phyloP scores from a whole-genome alignment of 2,329 filamentous ascomycete species.

The Dothistroma septosporum region DNA sequence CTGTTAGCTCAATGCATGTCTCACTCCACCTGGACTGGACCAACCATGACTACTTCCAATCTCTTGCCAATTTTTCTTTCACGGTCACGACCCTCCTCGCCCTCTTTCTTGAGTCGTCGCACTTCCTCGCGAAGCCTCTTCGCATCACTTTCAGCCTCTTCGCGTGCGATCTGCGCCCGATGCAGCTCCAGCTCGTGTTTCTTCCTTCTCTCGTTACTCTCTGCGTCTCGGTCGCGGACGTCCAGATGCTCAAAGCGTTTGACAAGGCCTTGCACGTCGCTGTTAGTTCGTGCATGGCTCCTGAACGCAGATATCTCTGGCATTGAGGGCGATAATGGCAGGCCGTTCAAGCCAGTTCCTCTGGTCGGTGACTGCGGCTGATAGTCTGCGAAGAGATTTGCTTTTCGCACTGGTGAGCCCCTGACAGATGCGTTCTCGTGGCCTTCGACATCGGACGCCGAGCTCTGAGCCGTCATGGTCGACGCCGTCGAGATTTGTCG shows the following conservation, averaged over 20 bases:
- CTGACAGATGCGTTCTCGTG: constrained; percentile 24
- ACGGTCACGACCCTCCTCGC: constrained; percentile 62
- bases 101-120: constrained; percentile 51
- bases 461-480: constrained; percentile 33
- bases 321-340: constrained; percentile 31
- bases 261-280: constrained; percentile 57
- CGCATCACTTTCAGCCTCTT: constrained; percentile 68
- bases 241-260: constrained; percentile 69
- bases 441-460: constrained; percentile 28
- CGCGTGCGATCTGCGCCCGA: constrained; percentile 45
- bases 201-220: constrained; percentile 38
- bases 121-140: constrained; percentile 60
- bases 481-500: constrained; percentile 15
- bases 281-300: constrained; percentile 52
- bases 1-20: constrained; percentile 19
- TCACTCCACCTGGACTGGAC: constrained; percentile 30
- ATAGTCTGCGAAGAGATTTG: constrained; percentile 33
- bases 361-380: constrained; percentile 14
- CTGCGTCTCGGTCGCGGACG: constrained; percentile 45
- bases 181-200: constrained; percentile 43
- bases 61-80: constrained; percentile 64
- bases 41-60: constrained; percentile 65
- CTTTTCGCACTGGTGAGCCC: constrained; percentile 34
- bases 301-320: constrained; percentile 30
- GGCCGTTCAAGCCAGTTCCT: constrained; percentile 17